Base-by-base conservation (phyloP, 1,284 basidiomycete species). In the Microbotryum intermedium region DNA sequence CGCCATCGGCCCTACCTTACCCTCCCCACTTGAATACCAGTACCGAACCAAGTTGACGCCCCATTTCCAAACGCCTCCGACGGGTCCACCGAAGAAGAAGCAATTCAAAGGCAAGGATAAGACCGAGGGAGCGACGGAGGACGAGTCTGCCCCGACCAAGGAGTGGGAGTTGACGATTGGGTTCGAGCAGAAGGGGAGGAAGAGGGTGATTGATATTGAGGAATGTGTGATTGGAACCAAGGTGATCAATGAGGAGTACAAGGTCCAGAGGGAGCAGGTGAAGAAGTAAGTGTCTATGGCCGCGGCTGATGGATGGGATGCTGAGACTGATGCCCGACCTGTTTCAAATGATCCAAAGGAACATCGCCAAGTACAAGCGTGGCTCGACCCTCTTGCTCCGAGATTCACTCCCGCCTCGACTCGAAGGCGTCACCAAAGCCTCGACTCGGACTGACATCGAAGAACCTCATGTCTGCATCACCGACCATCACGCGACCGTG, bases 21-120 rank as follows among this genome's bases (percentile, higher is more conserved):
- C 83, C 7, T 92, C 88, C 0, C 95, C 94, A 0, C 77, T 87
- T 53, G 85, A 94, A 66, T 97, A 94, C 75, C 82, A 81, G 50
- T 98, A 98, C 74, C 84, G 94, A 25, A 98, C 95, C 1, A 98
- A 98, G 77, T 85, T 98, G 51, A 97, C 94, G 0, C 94, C 94
- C 0, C 94, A 98, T 74, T 98, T 97, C 69, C 88, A 95, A 49
- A 82, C 86, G 0, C 84, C 90, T 1, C 83, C 84, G 0, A 85
- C 71, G 47, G 55, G 70, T 53, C 45, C 44, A 18, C n/a, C 34
- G 23, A 59, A 50, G 25, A 58, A 59, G 57, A 74, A 50, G 61
- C 66, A 30, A 62, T 71, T 44, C 65, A 55, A 55, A 26, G 57
- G 46, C 13, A 55, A 53, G 23, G 56, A 42, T 16, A 60, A 56